Conservation (phyloP, 345 rosid species). For the Cardamine occulta region DNA sequence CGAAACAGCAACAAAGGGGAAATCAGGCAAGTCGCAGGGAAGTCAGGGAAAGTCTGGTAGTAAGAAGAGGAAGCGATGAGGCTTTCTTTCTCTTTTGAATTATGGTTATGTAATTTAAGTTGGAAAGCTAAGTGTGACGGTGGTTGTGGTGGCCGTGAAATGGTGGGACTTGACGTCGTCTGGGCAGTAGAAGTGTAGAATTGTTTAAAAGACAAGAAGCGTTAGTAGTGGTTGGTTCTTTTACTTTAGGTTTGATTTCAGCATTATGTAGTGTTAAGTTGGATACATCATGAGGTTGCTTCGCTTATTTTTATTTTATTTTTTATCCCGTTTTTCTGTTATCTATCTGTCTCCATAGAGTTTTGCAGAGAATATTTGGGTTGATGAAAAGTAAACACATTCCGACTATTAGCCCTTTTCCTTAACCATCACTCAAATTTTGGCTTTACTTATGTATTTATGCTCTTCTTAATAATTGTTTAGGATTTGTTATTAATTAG, state of each 20-base stretch:
- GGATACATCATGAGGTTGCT: slow-evolving; percentile 22
- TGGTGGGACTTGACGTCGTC: slow-evolving; percentile 23
- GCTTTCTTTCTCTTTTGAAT: slow-evolving; percentile 8
- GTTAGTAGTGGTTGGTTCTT: slow-evolving; percentile 27
- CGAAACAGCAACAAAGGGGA: slow-evolving; percentile 51
- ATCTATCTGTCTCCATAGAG: slow-evolving; percentile 17
- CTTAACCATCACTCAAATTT: not conserved
- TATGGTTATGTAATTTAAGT: slow-evolving; percentile 29
- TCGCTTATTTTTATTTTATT: slow-evolving; percentile 20
- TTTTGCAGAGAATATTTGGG: slow-evolving; percentile 13
- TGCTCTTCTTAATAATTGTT: slow-evolving; percentile 12
- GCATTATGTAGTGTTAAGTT: slow-evolving; percentile 30
- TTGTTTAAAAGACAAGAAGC: slow-evolving; percentile 35
- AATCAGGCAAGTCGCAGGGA: slow-evolving; percentile 55
- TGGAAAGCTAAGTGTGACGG: slow-evolving; percentile 23
- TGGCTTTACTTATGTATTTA: not conserved
- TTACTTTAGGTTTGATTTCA: slow-evolving; percentile 33
- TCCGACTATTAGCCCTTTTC: not conserved
- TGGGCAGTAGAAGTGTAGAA: slow-evolving; percentile 34
- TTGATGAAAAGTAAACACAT: not conserved
- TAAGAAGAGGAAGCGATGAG: slow-evolving; percentile 66
- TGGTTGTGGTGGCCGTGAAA: not conserved
- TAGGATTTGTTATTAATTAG: not conserved
- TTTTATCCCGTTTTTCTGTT: not conserved
- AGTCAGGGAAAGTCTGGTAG: slow-evolving; percentile 58